phyloP scores from a whole-genome alignment of 202 grass and related monocot genomes.

The Setaria italica region DNA sequence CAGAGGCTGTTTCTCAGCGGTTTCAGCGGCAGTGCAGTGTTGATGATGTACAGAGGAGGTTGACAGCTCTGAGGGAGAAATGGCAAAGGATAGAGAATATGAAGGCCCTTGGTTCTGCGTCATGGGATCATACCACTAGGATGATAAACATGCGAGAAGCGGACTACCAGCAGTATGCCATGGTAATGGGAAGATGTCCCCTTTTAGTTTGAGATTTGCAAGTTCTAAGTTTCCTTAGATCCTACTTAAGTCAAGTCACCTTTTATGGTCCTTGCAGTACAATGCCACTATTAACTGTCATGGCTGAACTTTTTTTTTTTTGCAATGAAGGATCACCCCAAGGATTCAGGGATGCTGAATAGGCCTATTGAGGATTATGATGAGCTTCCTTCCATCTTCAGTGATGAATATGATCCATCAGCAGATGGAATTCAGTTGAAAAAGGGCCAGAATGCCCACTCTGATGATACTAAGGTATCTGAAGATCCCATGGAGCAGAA shows the following conservation, averaged over 20 bases:
- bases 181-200: not conserved
- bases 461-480: not conserved
- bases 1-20: slow-evolving; percentile 28
- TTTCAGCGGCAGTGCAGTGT: not conserved
- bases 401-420: slow-evolving; percentile 13
- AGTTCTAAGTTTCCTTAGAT: not conserved
- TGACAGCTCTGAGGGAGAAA: slow-evolving; percentile 20
- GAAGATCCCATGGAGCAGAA: slow-evolving; percentile 1
- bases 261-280: not conserved
- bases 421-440: not conserved
- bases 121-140: slow-evolving; percentile 42
- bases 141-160: slow-evolving; percentile 23
- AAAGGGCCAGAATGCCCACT: not conserved
- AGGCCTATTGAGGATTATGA: slow-evolving; percentile 32
- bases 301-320: slow-evolving; percentile 15
- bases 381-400: slow-evolving; percentile 27
- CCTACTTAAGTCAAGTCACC: not conserved
- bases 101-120: slow-evolving; percentile 1
- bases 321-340: slow-evolving; percentile 20
- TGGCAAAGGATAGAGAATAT: slow-evolving; percentile 40
- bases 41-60: not conserved
- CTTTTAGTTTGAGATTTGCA: not conserved
- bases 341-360: slow-evolving; percentile 27
- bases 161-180: not conserved
- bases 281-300: not conserved